Evolutionary conservation across 2,329 filamentous ascomycete genomes (phyloP).

Genomic region (Aspergillus aculeatus): DNA sequence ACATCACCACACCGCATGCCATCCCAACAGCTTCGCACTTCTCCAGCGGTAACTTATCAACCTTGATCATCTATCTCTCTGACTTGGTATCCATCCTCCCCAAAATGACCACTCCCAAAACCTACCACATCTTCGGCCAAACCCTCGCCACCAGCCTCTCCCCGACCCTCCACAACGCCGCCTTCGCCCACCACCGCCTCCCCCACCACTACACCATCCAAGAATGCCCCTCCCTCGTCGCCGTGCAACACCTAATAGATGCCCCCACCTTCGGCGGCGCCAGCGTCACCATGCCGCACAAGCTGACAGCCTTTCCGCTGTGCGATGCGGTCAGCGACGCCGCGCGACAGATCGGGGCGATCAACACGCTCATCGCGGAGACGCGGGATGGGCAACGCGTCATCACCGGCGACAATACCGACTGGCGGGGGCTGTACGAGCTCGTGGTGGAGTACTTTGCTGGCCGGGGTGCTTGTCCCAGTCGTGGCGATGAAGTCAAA

Average conservation of each 20-base stretch:
- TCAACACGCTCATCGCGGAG: neutral
- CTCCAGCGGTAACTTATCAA: too few relatives aligned
- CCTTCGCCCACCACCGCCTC: constrained; percentile 12
- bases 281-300: constrained; percentile 60
- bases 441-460: neutral
- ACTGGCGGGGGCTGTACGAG: neutral
- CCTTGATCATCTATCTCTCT: too few relatives aligned
- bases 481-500: too few relatives aligned
- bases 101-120: neutral
- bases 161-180: constrained; percentile 24
- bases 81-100: too few relatives aligned
- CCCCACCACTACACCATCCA: constrained; percentile 14
- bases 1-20: too few relatives aligned
- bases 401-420: neutral
- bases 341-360: neutral
- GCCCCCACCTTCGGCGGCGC: constrained; percentile 74
- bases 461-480: too few relatives aligned
- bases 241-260: constrained; percentile 54
- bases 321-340: neutral
- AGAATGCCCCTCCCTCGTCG: constrained; percentile 13
- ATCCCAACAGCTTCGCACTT: too few relatives aligned
- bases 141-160: constrained; percentile 19
- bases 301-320: constrained; percentile 8
- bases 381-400: neutral
- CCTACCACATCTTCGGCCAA: constrained; percentile 18